Base-by-base conservation (phyloP, 2,329 filamentous ascomycete genomes). In the Botrytis pseudocinerea region DNA sequence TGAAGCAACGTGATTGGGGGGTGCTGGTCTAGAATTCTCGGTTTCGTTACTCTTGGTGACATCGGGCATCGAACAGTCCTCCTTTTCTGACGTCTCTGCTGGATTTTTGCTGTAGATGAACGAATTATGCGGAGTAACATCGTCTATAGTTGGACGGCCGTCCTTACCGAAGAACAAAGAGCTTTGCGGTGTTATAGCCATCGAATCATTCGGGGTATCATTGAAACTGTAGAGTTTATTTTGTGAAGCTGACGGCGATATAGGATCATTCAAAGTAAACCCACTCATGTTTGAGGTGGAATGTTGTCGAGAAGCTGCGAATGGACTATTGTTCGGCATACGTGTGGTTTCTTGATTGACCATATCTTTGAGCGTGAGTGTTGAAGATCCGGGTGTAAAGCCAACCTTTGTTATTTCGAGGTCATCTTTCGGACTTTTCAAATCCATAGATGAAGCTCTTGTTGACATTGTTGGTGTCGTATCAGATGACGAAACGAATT, bases 231-330 rank as follows among this genome's bases (percentile, higher is more conserved):
- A 54, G 48, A 54, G 12, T n/a, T 25, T 54, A 54, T 54, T 14
- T 12, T 54, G 48, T 54, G 48, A 54, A 54, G 25, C 25, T n/a
- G 48, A 54, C 25, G 48, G 48, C 25, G 25, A 54, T 54, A 54
- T 54, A 8, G 48, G 12, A n/a, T 54, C 35, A 25, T 68, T 68
- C 35, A 68, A 54, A 28, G 64, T 68, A 16, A 68, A 68, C 18
- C 46, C 64, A 12, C 64, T 68, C 64, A 68, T 68, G 5, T 68
- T 40, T 40, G 64, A 68, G 16, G 64, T 51, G n/a, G 64, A 68
- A 28, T 35, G 32, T 9, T 68, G 64, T 20, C 46, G 32, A 54
- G 64, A 68, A 28, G 46, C 35, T 10, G 64, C 64, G 9, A 40
- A 54, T 14, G 46, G 28, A 46, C 18, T 38, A 25, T 40, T 46